Evolutionary conservation across 768 basidiomycete species (phyloP), one percentile per base, ranked within the genome.

Genomic region (Mycena belliarum): DNA sequence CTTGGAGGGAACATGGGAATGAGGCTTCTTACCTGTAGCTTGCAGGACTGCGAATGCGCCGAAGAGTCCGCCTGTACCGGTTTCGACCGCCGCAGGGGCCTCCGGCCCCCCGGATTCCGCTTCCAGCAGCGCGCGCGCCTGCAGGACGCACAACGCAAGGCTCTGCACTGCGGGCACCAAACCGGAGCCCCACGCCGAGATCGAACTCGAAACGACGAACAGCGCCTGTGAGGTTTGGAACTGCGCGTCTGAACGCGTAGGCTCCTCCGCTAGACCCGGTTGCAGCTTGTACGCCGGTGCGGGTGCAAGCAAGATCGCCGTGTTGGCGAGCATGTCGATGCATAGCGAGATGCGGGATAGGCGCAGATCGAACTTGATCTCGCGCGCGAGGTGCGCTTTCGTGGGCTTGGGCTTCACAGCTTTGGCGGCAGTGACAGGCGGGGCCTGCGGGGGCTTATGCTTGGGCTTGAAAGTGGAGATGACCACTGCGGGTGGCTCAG

Each of bases 11-110:
- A 29, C 18, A 29, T 10, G 8, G 3, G 18, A 3, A 20, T 4
- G n/a, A n/a, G 37, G 3, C 10, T 23, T 2, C 29, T 29, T 45
- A 45, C 44, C 86, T 5, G 82, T 72, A 0, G 89, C 84, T 59
- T 90, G 86, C 61, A 93, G 68, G 32, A 89, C 79, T 12, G 88
- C 84, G 35, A 93, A 73, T 1, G 88, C 88, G 28, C 89, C 87
- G 55, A 93, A 88, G 21, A 93, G 69, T 59, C 80, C 76, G 0
- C 90, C 89, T 7, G 72, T 69, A 8, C 70, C 72, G 46, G 63
- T 65, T 29, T 76, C 69, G 49, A 52, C 64, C 44, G 56, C 63
- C 45, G 44, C 65, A 26, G 61, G 64, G 11, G 43, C 55, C 47
- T 54, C 55, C 49, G 0, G 37, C 6, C 26, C 29, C 23, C 50